Evolutionary conservation across 306 rosid species (phyloP).

Genomic region (Quercus dentata): DNA sequence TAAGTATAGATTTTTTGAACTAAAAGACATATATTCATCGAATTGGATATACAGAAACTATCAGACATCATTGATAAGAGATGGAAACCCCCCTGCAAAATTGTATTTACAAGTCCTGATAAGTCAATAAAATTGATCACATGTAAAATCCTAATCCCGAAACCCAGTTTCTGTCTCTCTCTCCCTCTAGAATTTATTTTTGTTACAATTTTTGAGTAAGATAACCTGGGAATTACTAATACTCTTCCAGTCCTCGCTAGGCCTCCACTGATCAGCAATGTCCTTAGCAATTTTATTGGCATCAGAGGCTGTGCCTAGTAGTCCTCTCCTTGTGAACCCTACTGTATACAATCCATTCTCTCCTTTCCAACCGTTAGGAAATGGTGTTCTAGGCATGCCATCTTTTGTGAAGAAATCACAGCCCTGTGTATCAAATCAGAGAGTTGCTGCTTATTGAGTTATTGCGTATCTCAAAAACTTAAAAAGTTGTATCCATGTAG

Average conservation of each 20-base stretch:
- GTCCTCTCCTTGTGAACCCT: constrained; percentile 83
- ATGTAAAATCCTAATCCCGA: constrained; percentile 9
- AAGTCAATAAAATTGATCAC: constrained; percentile 5
- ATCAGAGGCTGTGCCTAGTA: constrained; percentile 71
- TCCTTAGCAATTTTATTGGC: constrained; percentile 66
- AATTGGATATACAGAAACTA: constrained; percentile 19
- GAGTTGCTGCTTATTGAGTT: too few species aligned
- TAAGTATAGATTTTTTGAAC: not conserved
- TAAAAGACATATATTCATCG: constrained; percentile 14
- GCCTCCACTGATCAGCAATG: constrained; percentile 54
- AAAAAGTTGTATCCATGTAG: too few species aligned
- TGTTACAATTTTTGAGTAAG: constrained; percentile 28
- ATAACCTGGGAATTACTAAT: constrained; percentile 47
- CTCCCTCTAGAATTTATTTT: constrained; percentile 4
- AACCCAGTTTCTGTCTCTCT: not conserved
- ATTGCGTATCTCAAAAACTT: too few species aligned
- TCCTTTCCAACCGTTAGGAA: constrained; percentile 91
- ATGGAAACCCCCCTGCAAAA: constrained; percentile 29
- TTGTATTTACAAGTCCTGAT: constrained; percentile 38
- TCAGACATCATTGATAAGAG: constrained; percentile 1
- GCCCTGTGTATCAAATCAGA: constrained; percentile 22
- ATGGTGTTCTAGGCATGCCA: constrained; percentile 85
- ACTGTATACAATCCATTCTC: constrained; percentile 76
- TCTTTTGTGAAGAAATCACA: constrained; percentile 67
- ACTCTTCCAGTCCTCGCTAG: constrained; percentile 21